Evolutionary conservation across 2,329 filamentous ascomycete species (phyloP).

Genomic region (Seiridium cupressi): DNA sequence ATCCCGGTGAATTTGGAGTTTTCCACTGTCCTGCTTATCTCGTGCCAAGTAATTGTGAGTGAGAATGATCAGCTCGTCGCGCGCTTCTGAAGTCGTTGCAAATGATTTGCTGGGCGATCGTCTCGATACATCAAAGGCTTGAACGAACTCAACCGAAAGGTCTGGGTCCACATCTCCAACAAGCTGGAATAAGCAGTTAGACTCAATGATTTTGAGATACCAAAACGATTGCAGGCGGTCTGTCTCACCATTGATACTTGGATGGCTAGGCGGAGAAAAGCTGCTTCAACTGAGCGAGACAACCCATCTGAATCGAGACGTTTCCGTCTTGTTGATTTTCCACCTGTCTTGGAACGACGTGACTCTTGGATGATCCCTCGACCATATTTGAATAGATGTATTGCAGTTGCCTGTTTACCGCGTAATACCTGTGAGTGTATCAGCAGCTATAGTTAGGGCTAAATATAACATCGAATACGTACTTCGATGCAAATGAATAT

Average conservation of each 20-base stretch:
- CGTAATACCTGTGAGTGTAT: neutral
- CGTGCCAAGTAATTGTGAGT: neutral
- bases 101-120: neutral
- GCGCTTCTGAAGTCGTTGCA: neutral
- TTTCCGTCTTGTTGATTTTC: neutral
- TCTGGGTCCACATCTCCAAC: neutral
- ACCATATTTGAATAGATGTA: neutral
- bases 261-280: neutral
- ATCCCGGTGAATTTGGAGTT: neutral
- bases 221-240: neutral
- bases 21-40: neutral
- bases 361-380: neutral
- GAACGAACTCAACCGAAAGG: neutral
- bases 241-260: neutral
- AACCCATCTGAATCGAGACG: neutral
- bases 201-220: neutral
- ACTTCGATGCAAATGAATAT: neutral
- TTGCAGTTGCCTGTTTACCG: neutral
- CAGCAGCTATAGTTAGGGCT: neutral
- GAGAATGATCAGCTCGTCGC: neutral
- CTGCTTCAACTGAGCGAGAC: neutral
- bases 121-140: neutral
- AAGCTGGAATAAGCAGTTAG: neutral
- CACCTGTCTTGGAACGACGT: neutral
- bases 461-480: neutral